A percentile compares a stretch with the other conserved stretches of the same genome.
Conservation (phyloP, 139 green algal genomes). For the Closterium sp. region DNA sequence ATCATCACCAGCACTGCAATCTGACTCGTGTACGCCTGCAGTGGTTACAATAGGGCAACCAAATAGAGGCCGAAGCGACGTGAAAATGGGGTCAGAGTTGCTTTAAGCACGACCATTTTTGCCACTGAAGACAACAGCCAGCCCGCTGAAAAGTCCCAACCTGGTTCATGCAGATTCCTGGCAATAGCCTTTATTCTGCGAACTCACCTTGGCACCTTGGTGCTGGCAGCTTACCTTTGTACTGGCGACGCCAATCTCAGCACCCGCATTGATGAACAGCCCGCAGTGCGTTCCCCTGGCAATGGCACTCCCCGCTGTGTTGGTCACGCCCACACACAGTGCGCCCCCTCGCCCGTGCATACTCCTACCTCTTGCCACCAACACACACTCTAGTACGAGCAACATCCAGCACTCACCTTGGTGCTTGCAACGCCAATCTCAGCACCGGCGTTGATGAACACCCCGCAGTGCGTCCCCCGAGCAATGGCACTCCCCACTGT, state of each 20-base stretch:
- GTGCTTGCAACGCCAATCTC: constrained; percentile 97
- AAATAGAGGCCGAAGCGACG: too few relatives aligned
- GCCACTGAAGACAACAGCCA: too few relatives aligned
- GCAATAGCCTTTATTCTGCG: too few relatives aligned
- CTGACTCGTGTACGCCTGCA: constrained; percentile 75
- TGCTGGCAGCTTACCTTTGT: constrained; percentile 70
- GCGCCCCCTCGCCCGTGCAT: constrained; percentile 49
- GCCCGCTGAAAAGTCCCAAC: too few relatives aligned
- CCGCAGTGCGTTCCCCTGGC: constrained; percentile 85
- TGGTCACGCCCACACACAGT: constrained; percentile 95
- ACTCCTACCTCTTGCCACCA: background rate
- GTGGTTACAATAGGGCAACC: too few relatives aligned
- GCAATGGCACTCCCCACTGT: constrained; percentile 90
- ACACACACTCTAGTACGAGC: background rate
- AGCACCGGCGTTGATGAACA: constrained; percentile 94
- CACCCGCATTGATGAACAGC: too few relatives aligned
- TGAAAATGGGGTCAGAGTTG: too few relatives aligned
- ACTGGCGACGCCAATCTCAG: constrained; percentile 97
- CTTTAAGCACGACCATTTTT: too few relatives aligned
- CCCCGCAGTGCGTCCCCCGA: constrained; percentile 83
- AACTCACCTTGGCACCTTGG: too few relatives aligned
- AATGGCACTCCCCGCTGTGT: constrained; percentile 94
- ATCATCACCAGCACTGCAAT: constrained; percentile 92
- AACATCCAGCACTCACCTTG: constrained; percentile 73
- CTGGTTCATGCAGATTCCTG: too few relatives aligned